Conservation (phyloP, 1,139 yeast species). For the Candida neerlandica region DNA sequence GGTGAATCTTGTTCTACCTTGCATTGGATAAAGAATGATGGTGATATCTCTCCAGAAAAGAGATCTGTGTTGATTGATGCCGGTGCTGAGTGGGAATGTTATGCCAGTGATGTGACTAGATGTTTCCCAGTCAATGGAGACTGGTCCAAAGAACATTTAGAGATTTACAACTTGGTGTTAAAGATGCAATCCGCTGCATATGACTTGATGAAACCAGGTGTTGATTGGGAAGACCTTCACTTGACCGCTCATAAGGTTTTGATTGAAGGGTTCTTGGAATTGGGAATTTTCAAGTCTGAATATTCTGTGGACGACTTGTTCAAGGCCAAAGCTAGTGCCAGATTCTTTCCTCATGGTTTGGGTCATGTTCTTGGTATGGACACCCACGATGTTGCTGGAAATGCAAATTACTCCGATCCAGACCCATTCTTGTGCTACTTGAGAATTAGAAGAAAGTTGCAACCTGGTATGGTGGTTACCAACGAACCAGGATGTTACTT, state of each 20-base stretch:
- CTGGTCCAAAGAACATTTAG: conserved; percentile 86
- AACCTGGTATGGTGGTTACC: conserved; percentile 83
- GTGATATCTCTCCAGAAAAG: conserved; percentile 53
- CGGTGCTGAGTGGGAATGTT: conserved; percentile 95
- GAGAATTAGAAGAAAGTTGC: conserved; percentile 74
- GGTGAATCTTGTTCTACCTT: conserved; percentile 91
- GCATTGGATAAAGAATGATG: conserved; percentile 88
- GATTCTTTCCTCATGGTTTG: conserved; percentile 92
- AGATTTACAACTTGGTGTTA: conserved; percentile 76
- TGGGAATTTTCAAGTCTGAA: conserved; percentile 75
- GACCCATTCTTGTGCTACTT: conserved; percentile 75
- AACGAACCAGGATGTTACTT: conserved; percentile 96
- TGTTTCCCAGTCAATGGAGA: conserved; percentile 91
- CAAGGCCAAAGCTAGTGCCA: conserved; percentile 67
- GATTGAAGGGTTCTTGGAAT: conserved; percentile 65
- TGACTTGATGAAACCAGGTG: conserved; percentile 77
- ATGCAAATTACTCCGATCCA: conserved; percentile 80
- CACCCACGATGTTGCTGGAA: conserved; percentile 94
- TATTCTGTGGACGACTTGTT: conserved; percentile 66
- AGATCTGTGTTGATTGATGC: conserved; percentile 83
- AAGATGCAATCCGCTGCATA: conserved; percentile 81
- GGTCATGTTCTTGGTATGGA: conserved; percentile 95
- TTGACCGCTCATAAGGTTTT: conserved; percentile 75
- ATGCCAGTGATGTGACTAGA: conserved; percentile 92
- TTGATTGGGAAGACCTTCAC: conserved; percentile 83